Evolutionary conservation across 1,139 yeast species (phyloP).

Genomic region (Pichia sorboxylosa): DNA sequence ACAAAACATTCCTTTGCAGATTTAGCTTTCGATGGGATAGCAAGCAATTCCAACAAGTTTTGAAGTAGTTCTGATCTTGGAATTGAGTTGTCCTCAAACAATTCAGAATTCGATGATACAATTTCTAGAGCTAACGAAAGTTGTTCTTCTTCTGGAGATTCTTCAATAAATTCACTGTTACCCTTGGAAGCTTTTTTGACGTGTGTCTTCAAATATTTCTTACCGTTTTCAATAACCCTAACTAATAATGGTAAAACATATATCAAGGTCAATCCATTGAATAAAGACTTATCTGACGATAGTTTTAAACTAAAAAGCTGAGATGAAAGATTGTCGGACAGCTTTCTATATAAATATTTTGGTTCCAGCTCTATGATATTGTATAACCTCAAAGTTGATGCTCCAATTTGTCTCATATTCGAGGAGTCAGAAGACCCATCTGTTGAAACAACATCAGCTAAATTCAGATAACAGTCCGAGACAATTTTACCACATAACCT

Average conservation of each 20-base stretch:
- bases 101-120: constrained; percentile 63
- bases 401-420: constrained; percentile 32
- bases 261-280: constrained; percentile 57
- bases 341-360: constrained; percentile 37
- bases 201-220: constrained; percentile 38
- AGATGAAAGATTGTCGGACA: constrained; percentile 40
- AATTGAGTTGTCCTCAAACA: constrained; percentile 51
- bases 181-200: constrained; percentile 28
- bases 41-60: constrained; percentile 55
- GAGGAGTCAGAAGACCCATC: constrained; percentile 17
- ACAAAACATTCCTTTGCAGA: constrained; percentile 73
- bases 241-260: constrained; percentile 67
- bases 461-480: constrained; percentile 19
- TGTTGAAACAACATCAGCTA: constrained; percentile 21
- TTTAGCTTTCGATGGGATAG: constrained; percentile 68
- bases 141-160: constrained; percentile 84
- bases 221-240: constrained; percentile 52
- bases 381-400: constrained; percentile 51
- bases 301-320: constrained; percentile 62
- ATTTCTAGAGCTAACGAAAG: constrained; percentile 68
- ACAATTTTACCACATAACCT: constrained; percentile 31
- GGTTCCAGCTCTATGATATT: constrained; percentile 32
- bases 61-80: constrained; percentile 58
- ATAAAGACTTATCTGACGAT: constrained; percentile 58
- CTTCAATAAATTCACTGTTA: constrained; percentile 57